These are phyloP conservation scores for Lasiosphaeriaceae sp. DNA, from an alignment of 495 filamentous ascomycete genomes.

Conservation along the genomic window DNA sequence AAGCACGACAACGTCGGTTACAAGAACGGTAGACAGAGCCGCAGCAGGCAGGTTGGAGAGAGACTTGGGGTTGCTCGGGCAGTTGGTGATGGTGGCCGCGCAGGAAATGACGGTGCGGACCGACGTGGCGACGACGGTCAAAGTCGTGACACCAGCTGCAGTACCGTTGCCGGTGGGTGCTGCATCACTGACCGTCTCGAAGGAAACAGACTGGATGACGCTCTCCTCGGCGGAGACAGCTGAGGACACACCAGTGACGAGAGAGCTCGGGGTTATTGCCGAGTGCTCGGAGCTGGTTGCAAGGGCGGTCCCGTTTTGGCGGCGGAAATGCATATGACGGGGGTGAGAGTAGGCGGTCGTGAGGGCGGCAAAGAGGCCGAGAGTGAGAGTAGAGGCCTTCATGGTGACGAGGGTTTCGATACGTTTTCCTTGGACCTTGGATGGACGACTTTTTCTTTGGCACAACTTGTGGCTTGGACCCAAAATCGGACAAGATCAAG, in stretches of 20 bases:
- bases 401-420: conserved; percentile 33
- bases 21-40: conserved; percentile 31
- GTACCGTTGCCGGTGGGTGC: conserved; percentile 17
- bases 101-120: conserved; percentile 60
- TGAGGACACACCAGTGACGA: neutral
- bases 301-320: conserved; percentile 32
- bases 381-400: conserved; percentile 41
- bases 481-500: too few species aligned
- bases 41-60: conserved; percentile 24
- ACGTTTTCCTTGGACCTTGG: conserved; percentile 10
- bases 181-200: conserved; percentile 1
- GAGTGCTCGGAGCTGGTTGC: conserved; percentile 40
- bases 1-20: conserved; percentile 43
- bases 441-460: neutral
- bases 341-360: conserved; percentile 39
- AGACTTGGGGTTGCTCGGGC: conserved; percentile 48
- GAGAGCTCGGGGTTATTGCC: conserved; percentile 36
- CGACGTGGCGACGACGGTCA: conserved; percentile 53
- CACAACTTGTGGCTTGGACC: neutral
- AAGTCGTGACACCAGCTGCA: conserved; percentile 32
- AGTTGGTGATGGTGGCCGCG: conserved; percentile 59
- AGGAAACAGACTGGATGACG: conserved; percentile 1
- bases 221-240: conserved; percentile 2
- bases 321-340: conserved; percentile 37
- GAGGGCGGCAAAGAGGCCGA: conserved; percentile 44